A percentile compares a stretch with the other conserved stretches of the same genome.
phyloP scores from a whole-genome alignment of 23 red algal genomes.

The Pyropia haitanensis region DNA sequence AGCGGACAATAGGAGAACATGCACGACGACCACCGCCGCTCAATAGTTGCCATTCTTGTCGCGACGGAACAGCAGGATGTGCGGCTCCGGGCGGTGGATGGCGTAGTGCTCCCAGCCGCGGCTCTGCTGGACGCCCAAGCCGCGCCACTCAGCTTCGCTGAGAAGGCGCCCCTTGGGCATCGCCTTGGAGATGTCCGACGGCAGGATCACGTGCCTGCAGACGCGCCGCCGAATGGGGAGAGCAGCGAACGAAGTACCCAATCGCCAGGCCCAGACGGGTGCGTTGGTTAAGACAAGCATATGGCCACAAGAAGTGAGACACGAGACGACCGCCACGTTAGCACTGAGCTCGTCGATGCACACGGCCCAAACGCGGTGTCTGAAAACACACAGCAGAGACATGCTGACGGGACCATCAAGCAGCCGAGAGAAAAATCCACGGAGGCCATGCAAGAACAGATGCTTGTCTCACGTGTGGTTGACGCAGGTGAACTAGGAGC shows the following conservation, averaged over 20 bases:
- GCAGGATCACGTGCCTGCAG: constrained; percentile 89
- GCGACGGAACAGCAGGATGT: constrained; percentile 93
- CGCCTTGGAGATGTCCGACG: constrained; percentile 80
- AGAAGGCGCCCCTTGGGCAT: constrained; percentile 84
- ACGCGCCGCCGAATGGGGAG: not conserved
- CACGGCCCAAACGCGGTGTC: too few relatives aligned
- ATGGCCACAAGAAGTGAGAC: too few relatives aligned
- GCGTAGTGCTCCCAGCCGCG: constrained; percentile 99
- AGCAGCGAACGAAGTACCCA: not conserved
- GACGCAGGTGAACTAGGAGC: not conserved
- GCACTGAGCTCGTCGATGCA: too few relatives aligned
- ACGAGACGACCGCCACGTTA: too few relatives aligned
- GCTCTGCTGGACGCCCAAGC: constrained; percentile 90
- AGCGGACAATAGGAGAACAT: too few relatives aligned
- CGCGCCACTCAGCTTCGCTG: constrained; percentile 87
- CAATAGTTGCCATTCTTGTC: constrained; percentile 68
- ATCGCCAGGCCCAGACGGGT: not conserved
- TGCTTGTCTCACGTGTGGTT: too few relatives aligned
- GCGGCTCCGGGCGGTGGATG: constrained; percentile 95
- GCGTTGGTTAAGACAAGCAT: not conserved
- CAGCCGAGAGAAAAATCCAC: too few relatives aligned
- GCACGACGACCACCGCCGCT: not conserved
- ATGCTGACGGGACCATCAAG: too few relatives aligned
- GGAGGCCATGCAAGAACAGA: too few relatives aligned
- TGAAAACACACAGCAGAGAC: too few relatives aligned